Evolutionary conservation across 495 filamentous ascomycete genomes (phyloP).

Genomic region (Cercophora newfieldiana): DNA sequence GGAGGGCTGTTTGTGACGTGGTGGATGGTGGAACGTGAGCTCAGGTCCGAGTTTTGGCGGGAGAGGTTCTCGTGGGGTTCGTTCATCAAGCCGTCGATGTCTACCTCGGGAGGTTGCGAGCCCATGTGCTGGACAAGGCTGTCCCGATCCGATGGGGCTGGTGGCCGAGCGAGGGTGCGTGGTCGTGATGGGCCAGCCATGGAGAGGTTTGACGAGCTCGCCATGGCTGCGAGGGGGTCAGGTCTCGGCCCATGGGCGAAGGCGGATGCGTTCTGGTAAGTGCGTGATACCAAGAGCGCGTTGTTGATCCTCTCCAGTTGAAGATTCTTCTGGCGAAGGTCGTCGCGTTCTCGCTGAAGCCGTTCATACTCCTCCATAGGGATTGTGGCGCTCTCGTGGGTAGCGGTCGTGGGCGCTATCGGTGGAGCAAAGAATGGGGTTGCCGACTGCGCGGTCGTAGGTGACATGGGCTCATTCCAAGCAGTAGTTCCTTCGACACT

Average conservation of each 20-base stretch:
- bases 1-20: conserved; percentile 34
- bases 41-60: conserved; percentile 30
- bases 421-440: conserved; percentile 1
- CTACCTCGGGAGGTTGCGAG: conserved; percentile 33
- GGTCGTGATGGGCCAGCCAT: background rate
- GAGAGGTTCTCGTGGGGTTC: conserved; percentile 29
- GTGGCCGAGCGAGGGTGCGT: background rate
- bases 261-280: conserved; percentile 4
- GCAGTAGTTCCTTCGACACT: background rate
- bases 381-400: conserved; percentile 6
- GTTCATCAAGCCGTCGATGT: conserved; percentile 31
- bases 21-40: conserved; percentile 29
- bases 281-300: conserved; percentile 13
- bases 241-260: background rate
- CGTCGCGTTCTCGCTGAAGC: conserved; percentile 25
- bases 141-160: conserved; percentile 21
- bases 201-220: background rate
- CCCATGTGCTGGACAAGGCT: conserved; percentile 34
- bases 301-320: conserved; percentile 26
- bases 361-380: conserved; percentile 20
- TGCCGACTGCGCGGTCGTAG: background rate
- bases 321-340: conserved; percentile 21
- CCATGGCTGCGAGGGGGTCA: background rate
- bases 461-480: conserved; percentile 2
- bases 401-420: background rate